phyloP scores from a whole-genome alignment of 257 asterid genomes.

The Solanum chmielewskii region DNA sequence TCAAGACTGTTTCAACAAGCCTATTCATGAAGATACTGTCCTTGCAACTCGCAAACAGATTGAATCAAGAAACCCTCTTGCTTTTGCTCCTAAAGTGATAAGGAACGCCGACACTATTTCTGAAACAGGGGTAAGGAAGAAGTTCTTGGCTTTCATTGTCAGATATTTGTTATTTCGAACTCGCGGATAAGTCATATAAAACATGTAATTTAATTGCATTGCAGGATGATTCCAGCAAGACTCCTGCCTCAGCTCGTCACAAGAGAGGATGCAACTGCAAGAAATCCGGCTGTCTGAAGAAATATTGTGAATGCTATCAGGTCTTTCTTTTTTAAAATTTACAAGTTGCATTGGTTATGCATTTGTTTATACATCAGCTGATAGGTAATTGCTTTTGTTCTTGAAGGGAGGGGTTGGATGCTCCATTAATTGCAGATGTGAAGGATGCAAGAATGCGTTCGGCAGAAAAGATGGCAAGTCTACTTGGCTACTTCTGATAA shows the following conservation, averaged over 20 bases:
- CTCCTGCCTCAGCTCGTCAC: slow-evolving; percentile 98
- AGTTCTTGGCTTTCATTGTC: not conserved
- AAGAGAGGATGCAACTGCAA: slow-evolving; percentile 99
- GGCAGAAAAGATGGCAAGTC: slow-evolving; percentile 85
- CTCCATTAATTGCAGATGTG: slow-evolving; percentile 91
- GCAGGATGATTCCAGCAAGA: slow-evolving; percentile 72
- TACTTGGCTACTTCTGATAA: not conserved
- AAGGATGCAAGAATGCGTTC: slow-evolving; percentile 84
- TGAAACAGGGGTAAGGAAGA: slow-evolving; percentile 45
- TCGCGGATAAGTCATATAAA: not conserved
- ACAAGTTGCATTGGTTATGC: not conserved
- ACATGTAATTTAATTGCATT: not conserved
- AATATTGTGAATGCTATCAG: slow-evolving; percentile 99
- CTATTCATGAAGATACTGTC: slow-evolving; percentile 90
- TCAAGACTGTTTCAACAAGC: slow-evolving; percentile 89
- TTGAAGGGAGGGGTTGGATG: slow-evolving; percentile 92
- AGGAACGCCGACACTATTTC: slow-evolving; percentile 36
- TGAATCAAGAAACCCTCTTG: slow-evolving; percentile 95
- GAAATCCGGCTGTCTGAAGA: slow-evolving; percentile 90
- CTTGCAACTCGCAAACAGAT: slow-evolving; percentile 93
- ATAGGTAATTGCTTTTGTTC: slow-evolving; percentile 3
- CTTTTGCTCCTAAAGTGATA: slow-evolving; percentile 95
- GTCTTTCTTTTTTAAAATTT: slow-evolving; percentile 12
- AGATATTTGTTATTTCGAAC: not conserved
- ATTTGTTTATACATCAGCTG: slow-evolving; percentile 14